Percentiles rank a stretch among this genome's conserved stretches.
Evolutionary conservation across 495 filamentous ascomycete species (phyloP).

Genomic region (Pseudomonodictys pantanalensis): DNA sequence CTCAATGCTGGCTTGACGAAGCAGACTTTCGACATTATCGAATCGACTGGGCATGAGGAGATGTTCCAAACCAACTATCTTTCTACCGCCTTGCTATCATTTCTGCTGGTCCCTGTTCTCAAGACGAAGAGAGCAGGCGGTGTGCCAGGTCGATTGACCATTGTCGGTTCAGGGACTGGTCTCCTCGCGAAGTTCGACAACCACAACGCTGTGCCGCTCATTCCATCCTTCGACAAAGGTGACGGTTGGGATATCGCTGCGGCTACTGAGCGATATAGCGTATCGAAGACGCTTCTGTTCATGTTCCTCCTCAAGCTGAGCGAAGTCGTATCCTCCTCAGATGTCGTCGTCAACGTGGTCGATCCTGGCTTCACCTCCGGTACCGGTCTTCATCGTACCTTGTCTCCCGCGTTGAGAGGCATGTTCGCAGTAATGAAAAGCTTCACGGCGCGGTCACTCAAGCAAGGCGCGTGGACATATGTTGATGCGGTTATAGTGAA

Average conservation of each 20-base stretch:
- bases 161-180: conserved; percentile 33
- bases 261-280: conserved; percentile 34
- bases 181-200: background rate
- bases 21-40: conserved; percentile 32
- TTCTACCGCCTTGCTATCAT: conserved; percentile 48
- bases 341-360: conserved; percentile 42
- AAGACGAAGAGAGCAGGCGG: conserved; percentile 20
- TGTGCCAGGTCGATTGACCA: conserved; percentile 28
- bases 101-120: conserved; percentile 43
- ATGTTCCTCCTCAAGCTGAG: conserved; percentile 35
- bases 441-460: background rate
- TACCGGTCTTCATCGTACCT: conserved; percentile 4
- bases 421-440: conserved; percentile 1
- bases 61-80: conserved; percentile 55
- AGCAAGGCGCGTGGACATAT: conserved; percentile 7
- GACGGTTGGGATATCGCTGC: background rate
- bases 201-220: conserved; percentile 2
- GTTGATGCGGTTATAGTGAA: conserved; percentile 21
- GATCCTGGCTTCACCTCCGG: conserved; percentile 36
- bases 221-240: conserved; percentile 2
- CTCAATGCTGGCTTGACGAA: conserved; percentile 48
- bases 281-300: conserved; percentile 38
- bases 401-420: background rate
- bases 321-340: conserved; percentile 15
- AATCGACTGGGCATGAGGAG: conserved; percentile 44